Percentiles rank a stretch among this genome's conserved stretches.
These are phyloP conservation scores for Trebouxiophyceae sp. DNA, from an alignment of 163 green algal genomes.

Conservation along the genomic window DNA sequence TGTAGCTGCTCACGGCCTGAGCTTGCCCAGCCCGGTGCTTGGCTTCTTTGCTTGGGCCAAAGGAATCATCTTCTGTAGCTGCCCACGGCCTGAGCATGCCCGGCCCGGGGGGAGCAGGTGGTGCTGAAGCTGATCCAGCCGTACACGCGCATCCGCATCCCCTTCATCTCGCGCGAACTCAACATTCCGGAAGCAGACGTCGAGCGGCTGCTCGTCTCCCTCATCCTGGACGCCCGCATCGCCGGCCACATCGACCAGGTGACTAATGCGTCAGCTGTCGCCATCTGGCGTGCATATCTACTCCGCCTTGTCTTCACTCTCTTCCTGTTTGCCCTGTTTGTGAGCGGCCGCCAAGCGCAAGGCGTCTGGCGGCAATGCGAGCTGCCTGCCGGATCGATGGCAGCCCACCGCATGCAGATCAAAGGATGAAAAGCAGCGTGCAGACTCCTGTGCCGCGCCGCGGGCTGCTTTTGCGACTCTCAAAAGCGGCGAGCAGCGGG, in stretches of 20 bases:
- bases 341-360: not conserved
- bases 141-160: constrained; percentile 87
- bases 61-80: too few relatives aligned
- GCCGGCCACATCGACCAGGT: constrained; percentile 92
- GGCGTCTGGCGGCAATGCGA: not conserved
- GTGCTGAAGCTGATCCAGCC: constrained; percentile 67
- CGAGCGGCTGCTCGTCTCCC: constrained; percentile 83
- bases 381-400: not conserved
- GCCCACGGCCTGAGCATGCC: too few relatives aligned
- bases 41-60: too few relatives aligned
- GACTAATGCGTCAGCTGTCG: not conserved
- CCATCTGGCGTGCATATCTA: too few relatives aligned
- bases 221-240: constrained; percentile 91
- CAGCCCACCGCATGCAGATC: not conserved
- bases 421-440: not conserved
- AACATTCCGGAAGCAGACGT: constrained; percentile 86
- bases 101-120: constrained; percentile 47
- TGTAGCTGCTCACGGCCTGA: too few relatives aligned
- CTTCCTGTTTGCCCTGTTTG: not conserved
- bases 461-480: not conserved
- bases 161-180: constrained; percentile 77
- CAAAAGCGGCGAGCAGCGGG: not conserved
- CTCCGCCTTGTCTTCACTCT: not conserved
- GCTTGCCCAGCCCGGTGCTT: too few relatives aligned
- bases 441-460: not conserved